These are phyloP conservation scores for Triticum timopheevii DNA, from an alignment of 176 grass and related monocot species.

Conservation along the genomic window DNA sequence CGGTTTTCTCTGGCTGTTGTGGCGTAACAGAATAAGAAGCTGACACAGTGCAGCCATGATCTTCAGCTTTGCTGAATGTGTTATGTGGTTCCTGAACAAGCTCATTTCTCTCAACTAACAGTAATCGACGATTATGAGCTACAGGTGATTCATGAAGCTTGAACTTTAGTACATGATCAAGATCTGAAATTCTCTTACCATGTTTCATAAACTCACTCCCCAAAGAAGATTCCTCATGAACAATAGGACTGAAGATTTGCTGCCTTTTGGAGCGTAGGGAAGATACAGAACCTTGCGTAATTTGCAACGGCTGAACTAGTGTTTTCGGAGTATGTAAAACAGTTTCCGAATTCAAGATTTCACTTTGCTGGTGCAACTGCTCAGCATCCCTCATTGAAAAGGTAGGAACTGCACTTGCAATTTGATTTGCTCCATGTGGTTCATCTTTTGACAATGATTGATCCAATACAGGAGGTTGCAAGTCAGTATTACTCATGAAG, in stretches of 20 bases:
- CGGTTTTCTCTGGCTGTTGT: neutral
- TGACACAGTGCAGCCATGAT: neutral
- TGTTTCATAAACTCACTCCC: slow-evolving; percentile 46
- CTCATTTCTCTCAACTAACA: slow-evolving; percentile 31
- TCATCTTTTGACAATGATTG: slow-evolving; percentile 33
- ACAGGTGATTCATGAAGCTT: slow-evolving; percentile 39
- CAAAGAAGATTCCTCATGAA: slow-evolving; percentile 31
- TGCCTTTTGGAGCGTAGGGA: slow-evolving; percentile 51
- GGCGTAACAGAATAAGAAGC: slow-evolving; percentile 30
- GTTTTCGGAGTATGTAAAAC: slow-evolving; percentile 41
- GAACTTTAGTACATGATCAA: slow-evolving; percentile 37
- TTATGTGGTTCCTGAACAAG: slow-evolving; percentile 23
- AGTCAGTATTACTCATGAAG: slow-evolving; percentile 17
- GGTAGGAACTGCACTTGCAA: slow-evolving; percentile 15
- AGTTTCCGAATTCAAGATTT: slow-evolving; percentile 35
- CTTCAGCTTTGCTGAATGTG: slow-evolving; percentile 11
- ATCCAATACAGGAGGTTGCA: slow-evolving; percentile 15
- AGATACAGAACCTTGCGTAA: slow-evolving; percentile 47
- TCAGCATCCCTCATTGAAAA: slow-evolving; percentile 24
- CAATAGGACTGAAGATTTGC: slow-evolving; percentile 39
- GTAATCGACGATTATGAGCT: neutral
- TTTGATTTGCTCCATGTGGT: slow-evolving; percentile 26
- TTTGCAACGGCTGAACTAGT: slow-evolving; percentile 32
- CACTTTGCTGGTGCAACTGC: slow-evolving; percentile 21
- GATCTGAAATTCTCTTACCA: slow-evolving; percentile 56